These are phyloP conservation scores for Papiliotrema nemorosa DNA, from an alignment of 1,284 basidiomycete genomes.

Conservation along the genomic window DNA sequence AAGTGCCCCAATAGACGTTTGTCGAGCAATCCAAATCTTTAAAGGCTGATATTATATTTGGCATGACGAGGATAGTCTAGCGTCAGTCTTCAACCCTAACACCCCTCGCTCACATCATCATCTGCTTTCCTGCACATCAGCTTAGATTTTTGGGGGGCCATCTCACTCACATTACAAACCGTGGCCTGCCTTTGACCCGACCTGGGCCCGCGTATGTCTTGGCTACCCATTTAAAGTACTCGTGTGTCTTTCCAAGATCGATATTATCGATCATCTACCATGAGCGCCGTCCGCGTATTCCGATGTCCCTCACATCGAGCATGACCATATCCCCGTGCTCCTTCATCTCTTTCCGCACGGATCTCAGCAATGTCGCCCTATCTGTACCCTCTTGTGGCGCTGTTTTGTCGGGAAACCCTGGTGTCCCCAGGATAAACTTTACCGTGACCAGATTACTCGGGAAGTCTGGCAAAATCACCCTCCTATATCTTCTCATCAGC, in stretches of 20 bases:
- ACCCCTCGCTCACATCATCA: conserved; percentile 42
- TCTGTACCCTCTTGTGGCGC: conserved; percentile 18
- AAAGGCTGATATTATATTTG: conserved; percentile 47
- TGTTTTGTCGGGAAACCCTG: conserved; percentile 29
- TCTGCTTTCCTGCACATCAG: conserved; percentile 43
- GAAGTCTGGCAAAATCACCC: conserved; percentile 43
- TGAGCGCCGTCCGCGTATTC: conserved; percentile 2
- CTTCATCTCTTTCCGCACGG: conserved; percentile 34
- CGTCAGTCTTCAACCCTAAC: not conserved
- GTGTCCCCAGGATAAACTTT: conserved; percentile 49
- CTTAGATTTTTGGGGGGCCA: not conserved
- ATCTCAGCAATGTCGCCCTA: conserved; percentile 15
- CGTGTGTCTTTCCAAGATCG: conserved; percentile 50
- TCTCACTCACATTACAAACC: conserved; percentile 46
- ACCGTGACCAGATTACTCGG: conserved; percentile 42
- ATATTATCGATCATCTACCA: conserved; percentile 48
- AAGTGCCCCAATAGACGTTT: conserved; percentile 51
- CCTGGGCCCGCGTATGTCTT: conserved; percentile 39
- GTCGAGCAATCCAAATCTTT: conserved; percentile 45
- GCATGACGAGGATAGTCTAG: conserved; percentile 50
- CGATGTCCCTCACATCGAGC: conserved; percentile 34
- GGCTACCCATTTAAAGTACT: conserved; percentile 50
- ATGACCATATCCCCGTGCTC: conserved; percentile 47
- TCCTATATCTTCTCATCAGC: conserved; percentile 30
- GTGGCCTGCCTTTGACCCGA: conserved; percentile 43